Evolutionary conservation across 2,329 filamentous ascomycete genomes (phyloP).

Genomic region (Colletotrichum tropicale): DNA sequence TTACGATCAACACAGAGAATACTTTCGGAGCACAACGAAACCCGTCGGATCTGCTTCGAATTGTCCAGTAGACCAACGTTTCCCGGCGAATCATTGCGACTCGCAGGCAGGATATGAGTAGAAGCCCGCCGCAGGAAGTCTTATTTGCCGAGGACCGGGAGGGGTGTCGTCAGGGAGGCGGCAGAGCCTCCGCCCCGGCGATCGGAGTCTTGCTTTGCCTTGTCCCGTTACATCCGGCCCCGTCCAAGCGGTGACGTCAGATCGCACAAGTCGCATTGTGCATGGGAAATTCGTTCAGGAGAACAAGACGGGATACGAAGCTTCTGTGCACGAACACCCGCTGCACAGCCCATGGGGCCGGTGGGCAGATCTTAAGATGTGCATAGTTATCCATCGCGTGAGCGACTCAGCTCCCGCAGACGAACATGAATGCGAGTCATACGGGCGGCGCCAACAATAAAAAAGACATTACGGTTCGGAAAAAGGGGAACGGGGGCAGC

Average conservation of each 20-base stretch:
- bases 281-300: not conserved
- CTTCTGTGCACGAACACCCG: not conserved
- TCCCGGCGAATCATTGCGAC: not conserved
- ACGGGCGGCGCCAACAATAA: not conserved
- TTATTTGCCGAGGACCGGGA: not conserved
- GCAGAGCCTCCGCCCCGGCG: not conserved
- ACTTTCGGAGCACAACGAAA: not conserved
- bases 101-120: not conserved
- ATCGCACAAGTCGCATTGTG: not conserved
- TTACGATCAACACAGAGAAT: not conserved
- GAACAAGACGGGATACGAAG: not conserved
- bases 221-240: not conserved
- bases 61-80: not conserved
- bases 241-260: not conserved
- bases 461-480: constrained; percentile 9
- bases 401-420: not conserved
- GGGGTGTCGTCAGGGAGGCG: not conserved
- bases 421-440: constrained; percentile 9
- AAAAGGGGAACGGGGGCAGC: not conserved
- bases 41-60: not conserved
- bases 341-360: not conserved
- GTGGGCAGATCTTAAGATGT: not conserved
- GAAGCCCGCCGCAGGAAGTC: not conserved
- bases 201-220: not conserved
- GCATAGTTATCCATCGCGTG: not conserved